Evolutionary conservation across 2,329 filamentous ascomycete genomes (phyloP).

Genomic region (Nothopassalora personata): DNA sequence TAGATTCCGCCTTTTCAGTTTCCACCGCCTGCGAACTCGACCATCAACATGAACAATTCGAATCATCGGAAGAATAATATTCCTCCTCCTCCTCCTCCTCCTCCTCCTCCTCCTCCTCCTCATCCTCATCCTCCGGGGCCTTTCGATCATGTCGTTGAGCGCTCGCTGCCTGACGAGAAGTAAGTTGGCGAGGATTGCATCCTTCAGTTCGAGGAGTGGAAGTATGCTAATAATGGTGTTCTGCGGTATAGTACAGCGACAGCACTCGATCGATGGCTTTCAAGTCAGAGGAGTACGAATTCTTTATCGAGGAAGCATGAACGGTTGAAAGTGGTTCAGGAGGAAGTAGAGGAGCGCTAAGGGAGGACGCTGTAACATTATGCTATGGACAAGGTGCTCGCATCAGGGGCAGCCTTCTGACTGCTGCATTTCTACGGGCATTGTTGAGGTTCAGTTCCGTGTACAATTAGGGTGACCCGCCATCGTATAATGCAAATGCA

Average conservation of each 20-base stretch:
- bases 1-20: conserved; percentile 3
- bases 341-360: conserved; percentile 17
- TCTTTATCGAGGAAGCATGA: conserved; percentile 17
- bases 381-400: not conserved
- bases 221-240: not conserved
- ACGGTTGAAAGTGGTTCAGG: conserved; percentile 25
- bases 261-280: conserved; percentile 25
- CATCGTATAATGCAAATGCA: not conserved
- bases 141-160: conserved; percentile 22
- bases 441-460: not conserved
- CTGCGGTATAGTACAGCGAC: conserved; percentile 17
- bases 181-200: conserved; percentile 15
- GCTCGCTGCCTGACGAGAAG: conserved; percentile 24
- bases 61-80: no score
- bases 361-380: not conserved
- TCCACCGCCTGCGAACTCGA: not conserved
- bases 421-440: not conserved
- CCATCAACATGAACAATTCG: not conserved
- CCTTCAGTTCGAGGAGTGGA: not conserved
- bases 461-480: not conserved
- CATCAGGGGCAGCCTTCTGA: not conserved
- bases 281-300: conserved; percentile 22
- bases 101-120: no score
- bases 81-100: no score
- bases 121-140: not conserved